These are phyloP conservation scores for Vitis rupestris DNA, from an alignment of 164 flowering plant genomes.

Conservation along the genomic window DNA sequence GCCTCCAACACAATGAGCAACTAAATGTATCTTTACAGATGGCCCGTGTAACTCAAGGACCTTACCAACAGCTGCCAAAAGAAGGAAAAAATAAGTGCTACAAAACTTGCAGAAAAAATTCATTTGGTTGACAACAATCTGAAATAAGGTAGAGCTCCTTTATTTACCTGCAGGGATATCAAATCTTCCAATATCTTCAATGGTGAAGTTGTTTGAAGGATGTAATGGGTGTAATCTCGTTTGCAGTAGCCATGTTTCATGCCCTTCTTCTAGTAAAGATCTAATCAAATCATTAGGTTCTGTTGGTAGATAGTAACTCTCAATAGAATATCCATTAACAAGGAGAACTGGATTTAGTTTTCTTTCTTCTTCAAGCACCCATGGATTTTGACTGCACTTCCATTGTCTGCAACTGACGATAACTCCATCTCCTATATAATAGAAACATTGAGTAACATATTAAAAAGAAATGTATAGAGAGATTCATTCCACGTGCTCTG, in stretches of 20 bases:
- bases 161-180: slow-evolving; percentile 60
- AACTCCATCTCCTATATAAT: slow-evolving; percentile 44
- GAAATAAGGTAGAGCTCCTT: background rate
- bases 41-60: slow-evolving; percentile 38
- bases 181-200: slow-evolving; percentile 55
- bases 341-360: slow-evolving; percentile 44
- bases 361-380: slow-evolving; percentile 20
- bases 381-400: slow-evolving; percentile 24
- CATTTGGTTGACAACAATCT: background rate
- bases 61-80: slow-evolving; percentile 36
- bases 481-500: too few relatives aligned
- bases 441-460: background rate
- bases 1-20: slow-evolving; percentile 72
- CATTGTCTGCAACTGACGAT: slow-evolving; percentile 50
- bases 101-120: background rate
- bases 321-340: slow-evolving; percentile 54
- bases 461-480: background rate
- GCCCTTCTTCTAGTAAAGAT: slow-evolving; percentile 45
- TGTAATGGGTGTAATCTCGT: slow-evolving; percentile 51
- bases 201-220: slow-evolving; percentile 46
- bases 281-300: slow-evolving; percentile 60
- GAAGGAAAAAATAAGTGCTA: background rate
- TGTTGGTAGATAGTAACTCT: slow-evolving; percentile 57
- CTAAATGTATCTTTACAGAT: slow-evolving; percentile 37
- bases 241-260: slow-evolving; percentile 54